Evolutionary conservation across 1,139 yeast genomes (phyloP).

Genomic region (Candida tropicalis): DNA sequence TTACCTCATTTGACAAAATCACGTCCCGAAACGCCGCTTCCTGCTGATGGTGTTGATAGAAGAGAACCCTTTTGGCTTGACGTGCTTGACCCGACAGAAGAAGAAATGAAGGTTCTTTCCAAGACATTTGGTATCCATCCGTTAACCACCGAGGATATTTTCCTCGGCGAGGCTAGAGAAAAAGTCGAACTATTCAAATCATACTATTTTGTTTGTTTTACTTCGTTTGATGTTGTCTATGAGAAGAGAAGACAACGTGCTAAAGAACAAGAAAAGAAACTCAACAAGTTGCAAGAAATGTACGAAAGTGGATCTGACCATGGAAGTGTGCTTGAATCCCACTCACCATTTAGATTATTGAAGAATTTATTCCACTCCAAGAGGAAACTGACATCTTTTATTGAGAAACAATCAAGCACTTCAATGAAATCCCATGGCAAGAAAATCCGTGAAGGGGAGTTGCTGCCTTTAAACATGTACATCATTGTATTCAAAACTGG

Average conservation of each 20-base stretch:
- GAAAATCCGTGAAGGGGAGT: slow-evolving; percentile 65
- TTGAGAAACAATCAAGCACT: slow-evolving; percentile 20
- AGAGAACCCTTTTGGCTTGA: slow-evolving; percentile 86
- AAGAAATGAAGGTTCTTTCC: slow-evolving; percentile 90
- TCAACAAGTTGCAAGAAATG: slow-evolving; percentile 44
- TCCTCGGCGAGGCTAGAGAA: slow-evolving; percentile 91
- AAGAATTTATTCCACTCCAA: slow-evolving; percentile 9
- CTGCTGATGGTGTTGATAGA: slow-evolving; percentile 12
- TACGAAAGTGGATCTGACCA: slow-evolving; percentile 23
- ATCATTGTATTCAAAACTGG: slow-evolving; percentile 90
- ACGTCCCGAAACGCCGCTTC: slow-evolving; percentile 21
- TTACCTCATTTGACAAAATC: slow-evolving; percentile 10
- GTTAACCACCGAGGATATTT: slow-evolving; percentile 92
- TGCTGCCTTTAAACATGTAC: slow-evolving; percentile 90
- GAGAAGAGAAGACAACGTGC: slow-evolving; percentile 59
- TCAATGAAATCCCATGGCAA: slow-evolving; percentile 33
- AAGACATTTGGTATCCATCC: slow-evolving; percentile 96
- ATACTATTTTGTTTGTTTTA: slow-evolving; percentile 89
- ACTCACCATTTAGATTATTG: slow-evolving; percentile 16
- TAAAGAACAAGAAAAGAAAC: slow-evolving; percentile 45
- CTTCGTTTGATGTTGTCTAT: slow-evolving; percentile 86
- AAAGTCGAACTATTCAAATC: slow-evolving; percentile 90
- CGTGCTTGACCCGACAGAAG: slow-evolving; percentile 90
- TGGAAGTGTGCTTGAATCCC: slow-evolving; percentile 23
- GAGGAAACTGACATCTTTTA: slow-evolving; percentile 14